Percentiles rank a stretch among this genome's conserved stretches.
These are phyloP conservation scores for Agrocybe chaxingu DNA, from an alignment of 768 basidiomycete genomes.

Conservation along the genomic window DNA sequence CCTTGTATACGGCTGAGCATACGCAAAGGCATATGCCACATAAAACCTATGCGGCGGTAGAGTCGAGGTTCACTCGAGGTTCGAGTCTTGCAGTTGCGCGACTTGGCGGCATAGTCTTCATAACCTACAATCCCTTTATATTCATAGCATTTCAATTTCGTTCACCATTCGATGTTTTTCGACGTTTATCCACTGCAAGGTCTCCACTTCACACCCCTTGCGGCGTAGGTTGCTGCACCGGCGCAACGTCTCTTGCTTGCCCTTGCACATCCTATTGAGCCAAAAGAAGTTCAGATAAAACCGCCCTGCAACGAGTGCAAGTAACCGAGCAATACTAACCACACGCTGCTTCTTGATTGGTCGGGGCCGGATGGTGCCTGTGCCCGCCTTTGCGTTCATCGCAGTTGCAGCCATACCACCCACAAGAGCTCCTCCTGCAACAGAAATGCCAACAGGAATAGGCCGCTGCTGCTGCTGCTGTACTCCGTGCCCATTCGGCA, in stretches of 20 bases:
- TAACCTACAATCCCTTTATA: too few species aligned
- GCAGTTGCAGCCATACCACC: conserved; percentile 25
- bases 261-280: conserved; percentile 56
- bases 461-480: conserved; percentile 4
- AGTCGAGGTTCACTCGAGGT: too few species aligned
- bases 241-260: conserved; percentile 55
- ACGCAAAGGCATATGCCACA: too few species aligned
- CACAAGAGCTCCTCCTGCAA: conserved; percentile 9
- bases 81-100: too few species aligned
- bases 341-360: conserved; percentile 75
- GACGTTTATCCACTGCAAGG: too few species aligned
- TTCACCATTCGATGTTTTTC: background rate
- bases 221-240: conserved; percentile 72
- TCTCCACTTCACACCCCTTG: conserved; percentile 48
- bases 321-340: conserved; percentile 40
- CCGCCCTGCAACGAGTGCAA: conserved; percentile 1
- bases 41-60: too few species aligned
- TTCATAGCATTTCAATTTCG: background rate
- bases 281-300: conserved; percentile 4
- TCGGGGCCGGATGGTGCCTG: conserved; percentile 55
- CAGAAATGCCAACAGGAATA: too few species aligned
- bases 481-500: too few species aligned
- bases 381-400: conserved; percentile 56
- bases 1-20: too few species aligned
- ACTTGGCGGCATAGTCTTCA: too few species aligned